Evolutionary conservation across 768 basidiomycete species (phyloP), one percentile per base, ranked within the genome.

Genomic region (Pisolithus albus): DNA sequence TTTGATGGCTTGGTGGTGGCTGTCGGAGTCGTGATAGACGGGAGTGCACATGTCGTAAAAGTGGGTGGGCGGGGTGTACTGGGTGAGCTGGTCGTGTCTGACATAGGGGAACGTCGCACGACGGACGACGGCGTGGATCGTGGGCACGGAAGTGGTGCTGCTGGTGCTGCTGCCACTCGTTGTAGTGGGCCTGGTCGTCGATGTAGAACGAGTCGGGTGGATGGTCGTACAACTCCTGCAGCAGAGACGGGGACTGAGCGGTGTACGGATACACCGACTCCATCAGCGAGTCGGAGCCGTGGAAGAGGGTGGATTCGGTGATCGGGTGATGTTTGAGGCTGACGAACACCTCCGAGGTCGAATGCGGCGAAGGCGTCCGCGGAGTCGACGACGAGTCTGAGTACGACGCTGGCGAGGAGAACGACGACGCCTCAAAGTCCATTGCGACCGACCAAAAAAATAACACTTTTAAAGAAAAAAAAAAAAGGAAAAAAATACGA

Each of bases 81-180:
- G 67, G 53, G 75, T 64, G 62, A 78, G 75, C 52, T 78, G 75
- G 68, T 91, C 88, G 57, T 87, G 84, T 40, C 85, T 78, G 47
- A 85, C 84, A 61, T 82, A 84, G 43, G 88, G 88, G 68, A 81
- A 88, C 0, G 88, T 89, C 1, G 83, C 82, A 53, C 88, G 76
- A 46, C 88, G 84, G 49, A 65, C 59, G 10, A 70, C 65, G 44
- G 74, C 63, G 59, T 78, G 74, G 54, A n/a, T 83, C 81, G 39
- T 72, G 55, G 19, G 52, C 26, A 21, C 54, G 56, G 19, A 48
- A 52, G 13, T 68, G 71, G 2, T 71, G 74, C 6, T 69, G 69
- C 40, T 75, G 75, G 10, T 65, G 65, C 0, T 60, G 58, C 15
- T 66, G 65, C 68, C 68, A 68, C 38, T 68, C 68, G 4, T 64